A percentile compares a stretch with the other conserved stretches of the same genome.
Conservation (phyloP, 2,329 filamentous ascomycete species). For the Cercospora sp. region DNA sequence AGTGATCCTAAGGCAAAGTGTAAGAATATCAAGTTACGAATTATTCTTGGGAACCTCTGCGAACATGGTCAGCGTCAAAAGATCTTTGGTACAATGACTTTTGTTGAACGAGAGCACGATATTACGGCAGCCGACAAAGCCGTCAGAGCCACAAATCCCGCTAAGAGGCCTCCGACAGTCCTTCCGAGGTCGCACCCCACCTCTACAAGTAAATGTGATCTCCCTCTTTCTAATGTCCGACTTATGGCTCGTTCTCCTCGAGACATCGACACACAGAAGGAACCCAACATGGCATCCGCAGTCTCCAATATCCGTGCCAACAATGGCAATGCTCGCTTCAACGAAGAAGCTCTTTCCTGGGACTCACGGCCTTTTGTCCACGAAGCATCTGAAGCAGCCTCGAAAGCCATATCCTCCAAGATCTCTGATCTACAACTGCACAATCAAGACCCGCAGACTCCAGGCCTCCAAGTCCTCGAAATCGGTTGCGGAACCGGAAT, state of each 20-base stretch:
- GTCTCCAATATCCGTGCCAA: slow-evolving; percentile 26
- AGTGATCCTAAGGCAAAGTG: slow-evolving; percentile 35
- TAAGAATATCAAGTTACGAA: not conserved
- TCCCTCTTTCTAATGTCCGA: not conserved
- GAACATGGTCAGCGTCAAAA: not conserved
- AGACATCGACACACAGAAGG: not conserved
- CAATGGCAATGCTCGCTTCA: slow-evolving; percentile 28
- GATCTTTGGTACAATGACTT: not conserved
- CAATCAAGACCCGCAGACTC: not conserved
- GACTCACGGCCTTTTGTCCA: slow-evolving; percentile 31
- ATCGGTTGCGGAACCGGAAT: slow-evolving; percentile 34
- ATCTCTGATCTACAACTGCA: slow-evolving; percentile 1
- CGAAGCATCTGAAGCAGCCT: slow-evolving; percentile 27
- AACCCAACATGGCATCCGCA: slow-evolving; percentile 28
- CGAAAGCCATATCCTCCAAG: slow-evolving; percentile 22
- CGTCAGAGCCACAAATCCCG: not conserved
- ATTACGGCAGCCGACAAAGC: not conserved
- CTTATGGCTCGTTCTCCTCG: not conserved
- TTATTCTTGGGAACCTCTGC: not conserved
- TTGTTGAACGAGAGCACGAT: not conserved
- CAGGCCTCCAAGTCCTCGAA: slow-evolving; percentile 27
- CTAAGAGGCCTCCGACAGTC: not conserved
- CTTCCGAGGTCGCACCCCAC: slow-evolving; percentile 1
- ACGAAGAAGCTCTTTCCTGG: slow-evolving; percentile 32
- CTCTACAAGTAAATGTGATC: not conserved